Evolutionary conservation across 2,329 filamentous ascomycete genomes (phyloP).

Genomic region (Ceratocystis huliohia): DNA sequence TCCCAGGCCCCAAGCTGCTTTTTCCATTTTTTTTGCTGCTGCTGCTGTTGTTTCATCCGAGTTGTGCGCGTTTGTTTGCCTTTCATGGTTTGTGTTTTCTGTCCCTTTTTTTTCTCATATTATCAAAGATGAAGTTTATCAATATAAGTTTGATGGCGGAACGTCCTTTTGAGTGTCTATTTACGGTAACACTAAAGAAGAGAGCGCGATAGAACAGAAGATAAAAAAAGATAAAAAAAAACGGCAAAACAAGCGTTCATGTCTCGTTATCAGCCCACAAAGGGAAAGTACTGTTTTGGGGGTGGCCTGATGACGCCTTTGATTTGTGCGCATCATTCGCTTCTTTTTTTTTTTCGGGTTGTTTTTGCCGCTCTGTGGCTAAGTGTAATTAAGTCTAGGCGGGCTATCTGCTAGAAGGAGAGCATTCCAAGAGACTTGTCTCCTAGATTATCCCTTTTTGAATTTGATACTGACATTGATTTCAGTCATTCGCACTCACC

Average conservation of each 20-base stretch:
- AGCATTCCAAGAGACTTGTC: too few species aligned
- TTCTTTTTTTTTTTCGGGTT: background rate
- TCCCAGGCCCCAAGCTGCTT: background rate
- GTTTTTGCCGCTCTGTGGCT: background rate
- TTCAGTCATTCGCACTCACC: too few species aligned
- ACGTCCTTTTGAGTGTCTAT: background rate
- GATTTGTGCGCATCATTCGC: background rate
- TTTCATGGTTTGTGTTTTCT: background rate
- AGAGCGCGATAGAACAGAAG: background rate
- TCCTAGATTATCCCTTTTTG: too few species aligned
- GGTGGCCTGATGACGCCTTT: background rate
- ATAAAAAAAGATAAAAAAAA: background rate
- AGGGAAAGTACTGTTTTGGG: background rate
- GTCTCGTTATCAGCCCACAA: background rate
- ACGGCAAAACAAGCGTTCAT: background rate
- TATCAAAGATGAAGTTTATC: constrained; percentile 1
- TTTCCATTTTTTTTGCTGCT: background rate
- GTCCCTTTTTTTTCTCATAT: background rate
- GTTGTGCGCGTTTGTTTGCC: background rate
- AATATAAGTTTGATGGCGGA: background rate
- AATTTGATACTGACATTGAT: too few species aligned
- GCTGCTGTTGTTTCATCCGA: background rate
- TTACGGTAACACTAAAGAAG: background rate
- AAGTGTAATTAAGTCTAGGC: too few species aligned
- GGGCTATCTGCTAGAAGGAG: too few species aligned